Evolutionary conservation across 2,329 filamentous ascomycete genomes (phyloP), one percentile per base, ranked within the genome.

Genomic region (Fusarium sp.): DNA sequence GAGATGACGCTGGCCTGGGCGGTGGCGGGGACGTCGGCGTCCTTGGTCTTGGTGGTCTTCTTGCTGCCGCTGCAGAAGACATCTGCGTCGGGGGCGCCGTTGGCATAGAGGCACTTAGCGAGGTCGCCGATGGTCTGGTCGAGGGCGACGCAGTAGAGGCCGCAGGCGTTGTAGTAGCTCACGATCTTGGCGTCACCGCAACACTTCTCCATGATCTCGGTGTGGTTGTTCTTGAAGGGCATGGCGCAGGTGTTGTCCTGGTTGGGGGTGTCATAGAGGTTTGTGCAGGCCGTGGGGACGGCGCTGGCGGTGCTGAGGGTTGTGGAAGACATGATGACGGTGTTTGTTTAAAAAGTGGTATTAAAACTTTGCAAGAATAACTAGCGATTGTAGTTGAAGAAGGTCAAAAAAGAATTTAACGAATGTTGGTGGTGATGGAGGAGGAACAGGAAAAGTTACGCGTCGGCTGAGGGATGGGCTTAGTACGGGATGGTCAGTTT

Each of bases 141-240:
- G 28, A 79, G 53, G 57, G 80, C 80, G 10, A 80, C 83, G 74
- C 87, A 88, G 85, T 88, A 88, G 67, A 87, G 74, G 22, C 84
- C 85, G 81, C 87, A 88, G 75, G 83, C 79, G 77, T 83, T 75
- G 75, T 84, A 81, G 83, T 87, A 88, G 72, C 80, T 79, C 55
- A 84, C 78, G 35, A 87, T 81, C 28, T 83, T 78, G 59, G 86
- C 84, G 15, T 80, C 72, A 17, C 81, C 80, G 76, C 87, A 88
- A 83, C 87, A 88, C 28, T 79, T 73, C 45, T 80, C 66, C 82
- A 87, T 83, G 67, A 85, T 80, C 42, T 83, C 79, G 58, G 83
- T 81, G 80, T 84, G 79, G 72, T 86, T 85, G 10, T 79, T 78
- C 69, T 78, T 79, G 66, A 79, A 79, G 32, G 82, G 77, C 56